Conservation (phyloP, 495 filamentous ascomycete species). For the Daldinia concentrica region DNA sequence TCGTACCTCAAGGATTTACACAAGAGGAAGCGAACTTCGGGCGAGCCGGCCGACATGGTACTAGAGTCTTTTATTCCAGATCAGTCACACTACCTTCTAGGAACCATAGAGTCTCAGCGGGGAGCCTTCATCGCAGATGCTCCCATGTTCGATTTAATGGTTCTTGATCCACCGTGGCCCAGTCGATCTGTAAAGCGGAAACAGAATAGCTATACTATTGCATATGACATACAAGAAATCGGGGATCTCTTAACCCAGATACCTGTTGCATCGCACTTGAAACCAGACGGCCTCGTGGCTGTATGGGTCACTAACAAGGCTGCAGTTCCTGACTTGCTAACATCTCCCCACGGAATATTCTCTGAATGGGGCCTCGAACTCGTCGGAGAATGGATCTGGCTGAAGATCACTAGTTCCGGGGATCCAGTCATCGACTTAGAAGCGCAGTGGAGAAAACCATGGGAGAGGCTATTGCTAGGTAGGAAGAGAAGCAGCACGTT, state of each 20-base stretch:
- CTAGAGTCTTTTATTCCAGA: conserved; percentile 42
- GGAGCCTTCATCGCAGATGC: conserved; percentile 46
- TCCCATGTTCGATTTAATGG: conserved; percentile 75
- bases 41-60: not conserved
- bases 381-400: conserved; percentile 89
- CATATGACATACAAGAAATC: conserved; percentile 52
- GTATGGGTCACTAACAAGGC: conserved; percentile 91
- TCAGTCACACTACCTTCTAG: conserved; percentile 50
- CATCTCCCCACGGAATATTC: conserved; percentile 63
- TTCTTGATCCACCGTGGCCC: conserved; percentile 94
- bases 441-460: conserved; percentile 81
- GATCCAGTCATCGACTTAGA: conserved; percentile 75
- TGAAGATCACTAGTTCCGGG: conserved; percentile 79
- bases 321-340: conserved; percentile 65
- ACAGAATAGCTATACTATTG: conserved; percentile 67
- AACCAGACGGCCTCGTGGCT: conserved; percentile 66
- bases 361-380: conserved; percentile 68
- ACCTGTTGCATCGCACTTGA: conserved; percentile 65
- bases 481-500: conserved; percentile 45
- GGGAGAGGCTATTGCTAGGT: conserved; percentile 83
- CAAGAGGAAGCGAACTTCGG: conserved; percentile 39
- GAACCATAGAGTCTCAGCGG: conserved; percentile 51
- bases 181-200: conserved; percentile 85
- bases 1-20: conserved; percentile 9
- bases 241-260: conserved; percentile 58